A percentile compares a stretch with the other conserved stretches of the same genome.
These are phyloP conservation scores for Candida sp. DNA, from an alignment of 1,139 yeast species.

Conservation along the genomic window DNA sequence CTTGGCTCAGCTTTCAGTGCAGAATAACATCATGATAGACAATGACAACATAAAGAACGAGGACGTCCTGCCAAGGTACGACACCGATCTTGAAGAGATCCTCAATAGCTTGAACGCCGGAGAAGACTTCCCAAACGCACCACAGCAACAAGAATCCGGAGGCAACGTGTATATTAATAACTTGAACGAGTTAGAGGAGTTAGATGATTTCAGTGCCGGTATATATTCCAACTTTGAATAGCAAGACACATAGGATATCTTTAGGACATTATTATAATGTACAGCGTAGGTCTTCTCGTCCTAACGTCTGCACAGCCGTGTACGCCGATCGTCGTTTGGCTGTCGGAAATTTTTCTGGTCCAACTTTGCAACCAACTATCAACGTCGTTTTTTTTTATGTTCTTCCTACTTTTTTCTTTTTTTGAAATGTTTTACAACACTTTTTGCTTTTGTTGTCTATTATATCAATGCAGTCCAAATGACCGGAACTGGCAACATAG, in stretches of 20 bases:
- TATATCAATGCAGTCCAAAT: background rate
- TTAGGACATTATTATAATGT: background rate
- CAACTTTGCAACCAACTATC: background rate
- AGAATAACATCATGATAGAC: constrained; percentile 60
- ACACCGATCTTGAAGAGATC: constrained; percentile 27
- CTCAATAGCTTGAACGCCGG: constrained; percentile 16
- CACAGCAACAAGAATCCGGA: constrained; percentile 42
- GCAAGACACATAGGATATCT: background rate
- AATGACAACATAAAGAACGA: constrained; percentile 27
- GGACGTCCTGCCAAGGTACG: constrained; percentile 17
- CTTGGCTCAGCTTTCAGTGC: constrained; percentile 70
- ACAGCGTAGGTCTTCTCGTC: background rate
- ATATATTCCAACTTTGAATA: constrained; percentile 84
- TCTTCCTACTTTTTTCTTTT: background rate
- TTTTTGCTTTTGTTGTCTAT: background rate
- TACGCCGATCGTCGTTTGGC: background rate
- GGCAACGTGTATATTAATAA: constrained; percentile 48
- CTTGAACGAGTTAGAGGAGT: constrained; percentile 61
- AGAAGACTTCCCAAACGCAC: constrained; percentile 18
- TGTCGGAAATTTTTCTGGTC: background rate
- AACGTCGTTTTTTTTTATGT: background rate
- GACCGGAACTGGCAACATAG: background rate
- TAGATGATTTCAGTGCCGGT: constrained; percentile 89
- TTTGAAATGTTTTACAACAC: background rate
- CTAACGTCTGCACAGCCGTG: background rate